Evolutionary conservation across 2,329 filamentous ascomycete genomes (phyloP).

Genomic region (Monilinia fructicola): DNA sequence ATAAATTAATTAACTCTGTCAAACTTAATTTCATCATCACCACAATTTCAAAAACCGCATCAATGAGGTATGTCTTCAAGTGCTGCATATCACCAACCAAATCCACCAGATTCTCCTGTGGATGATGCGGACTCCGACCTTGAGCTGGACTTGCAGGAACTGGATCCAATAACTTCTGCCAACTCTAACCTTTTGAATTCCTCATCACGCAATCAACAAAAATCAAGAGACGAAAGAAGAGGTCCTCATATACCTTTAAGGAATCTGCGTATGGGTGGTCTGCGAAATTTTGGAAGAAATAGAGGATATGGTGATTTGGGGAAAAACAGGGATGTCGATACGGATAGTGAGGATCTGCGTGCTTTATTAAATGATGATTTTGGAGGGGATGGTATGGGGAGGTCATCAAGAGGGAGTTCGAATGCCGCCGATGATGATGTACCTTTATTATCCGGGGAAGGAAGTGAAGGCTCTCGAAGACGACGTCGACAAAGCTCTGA

Average conservation of each 20-base stretch:
- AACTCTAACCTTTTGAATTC: constrained; percentile 31
- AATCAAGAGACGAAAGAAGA: constrained; percentile 36
- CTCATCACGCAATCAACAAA: constrained; percentile 37
- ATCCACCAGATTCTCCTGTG: constrained; percentile 58
- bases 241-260: constrained; percentile 63
- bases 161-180: constrained; percentile 57
- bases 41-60: constrained; percentile 34
- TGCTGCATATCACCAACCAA: constrained; percentile 37
- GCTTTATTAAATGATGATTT: constrained; percentile 65
- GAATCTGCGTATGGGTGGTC: constrained; percentile 64
- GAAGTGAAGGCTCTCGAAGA: constrained; percentile 25
- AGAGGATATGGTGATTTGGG: constrained; percentile 62
- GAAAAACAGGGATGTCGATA: constrained; percentile 49
- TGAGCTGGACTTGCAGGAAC: constrained; percentile 75
- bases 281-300: constrained; percentile 52
- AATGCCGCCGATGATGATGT: constrained; percentile 65
- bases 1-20: not conserved
- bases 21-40: not conserved
- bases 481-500: constrained; percentile 42
- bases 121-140: constrained; percentile 75
- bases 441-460: constrained; percentile 59
- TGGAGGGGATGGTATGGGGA: constrained; percentile 47
- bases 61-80: constrained; percentile 43
- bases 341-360: constrained; percentile 64
- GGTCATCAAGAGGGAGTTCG: constrained; percentile 60